Evolutionary conservation across 805 yeast genomes (phyloP).

Genomic region (Yarrowia deformans): DNA sequence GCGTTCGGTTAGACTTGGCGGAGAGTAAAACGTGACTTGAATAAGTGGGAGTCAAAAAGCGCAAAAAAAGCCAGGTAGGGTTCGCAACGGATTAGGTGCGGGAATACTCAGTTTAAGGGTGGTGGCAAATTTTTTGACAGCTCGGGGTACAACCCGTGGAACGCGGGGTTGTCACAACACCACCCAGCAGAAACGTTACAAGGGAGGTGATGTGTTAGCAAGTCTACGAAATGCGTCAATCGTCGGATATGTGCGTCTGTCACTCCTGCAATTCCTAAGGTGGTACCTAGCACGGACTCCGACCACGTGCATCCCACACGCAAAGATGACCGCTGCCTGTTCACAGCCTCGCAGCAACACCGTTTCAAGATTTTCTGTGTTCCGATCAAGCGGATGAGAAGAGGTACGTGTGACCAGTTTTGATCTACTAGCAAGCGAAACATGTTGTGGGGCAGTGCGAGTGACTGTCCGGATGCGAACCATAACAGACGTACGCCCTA

Average conservation of each 20-base stretch:
- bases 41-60: neutral
- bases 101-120: neutral
- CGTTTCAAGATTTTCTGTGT: slow-evolving; percentile 13
- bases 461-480: neutral
- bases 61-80: neutral
- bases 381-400: slow-evolving; percentile 23
- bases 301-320: slow-evolving; percentile 18
- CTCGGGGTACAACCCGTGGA: too few species aligned
- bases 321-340: slow-evolving; percentile 29
- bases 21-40: slow-evolving; percentile 17
- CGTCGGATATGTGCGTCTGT: neutral
- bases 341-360: slow-evolving; percentile 31
- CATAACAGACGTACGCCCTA: too few species aligned
- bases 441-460: slow-evolving; percentile 1
- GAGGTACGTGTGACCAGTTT: slow-evolving; percentile 20
- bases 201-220: neutral
- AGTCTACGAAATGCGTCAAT: neutral
- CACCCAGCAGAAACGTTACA: neutral
- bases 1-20: slow-evolving; percentile 25
- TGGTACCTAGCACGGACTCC: slow-evolving; percentile 12
- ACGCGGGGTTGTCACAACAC: neutral
- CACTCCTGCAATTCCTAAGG: neutral
- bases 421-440: neutral
- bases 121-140: neutral
- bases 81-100: slow-evolving; percentile 12